phyloP scores from a whole-genome alignment of 2,329 filamentous ascomycete species.

The Cladosporium velox region DNA sequence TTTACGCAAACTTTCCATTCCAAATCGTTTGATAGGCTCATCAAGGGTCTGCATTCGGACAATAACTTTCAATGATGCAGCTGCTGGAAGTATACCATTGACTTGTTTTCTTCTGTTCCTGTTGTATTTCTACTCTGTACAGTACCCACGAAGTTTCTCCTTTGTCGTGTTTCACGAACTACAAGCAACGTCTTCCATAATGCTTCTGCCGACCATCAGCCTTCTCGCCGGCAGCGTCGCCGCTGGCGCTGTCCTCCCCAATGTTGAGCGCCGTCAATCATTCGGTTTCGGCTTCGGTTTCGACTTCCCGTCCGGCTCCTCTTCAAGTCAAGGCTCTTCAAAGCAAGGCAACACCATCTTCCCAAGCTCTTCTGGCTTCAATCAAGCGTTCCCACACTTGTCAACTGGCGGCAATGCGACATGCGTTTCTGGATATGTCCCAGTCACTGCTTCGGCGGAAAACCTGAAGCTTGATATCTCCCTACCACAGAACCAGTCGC shows the following conservation, averaged over 20 bases:
- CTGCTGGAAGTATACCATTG: not conserved
- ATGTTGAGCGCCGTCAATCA: not conserved
- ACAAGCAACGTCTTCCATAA: not conserved
- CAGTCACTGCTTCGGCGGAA: constrained; percentile 29
- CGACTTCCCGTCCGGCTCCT: not conserved
- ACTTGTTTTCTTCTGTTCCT: not conserved
- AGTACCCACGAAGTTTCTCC: not conserved
- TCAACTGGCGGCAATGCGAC: constrained; percentile 33
- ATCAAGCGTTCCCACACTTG: constrained; percentile 21
- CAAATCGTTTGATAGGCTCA: not conserved
- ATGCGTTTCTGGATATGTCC: constrained; percentile 34
- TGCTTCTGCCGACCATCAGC: not conserved
- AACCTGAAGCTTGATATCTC: constrained; percentile 34
- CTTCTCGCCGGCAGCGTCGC: not conserved
- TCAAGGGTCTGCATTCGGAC: not conserved
- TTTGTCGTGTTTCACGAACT: not conserved
- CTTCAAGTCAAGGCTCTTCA: not conserved
- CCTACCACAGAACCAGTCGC: constrained; percentile 33
- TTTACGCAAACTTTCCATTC: not conserved
- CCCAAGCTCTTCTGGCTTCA: constrained; percentile 1
- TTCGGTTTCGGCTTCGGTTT: not conserved
- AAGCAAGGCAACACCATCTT: not conserved
- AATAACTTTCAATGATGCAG: not conserved
- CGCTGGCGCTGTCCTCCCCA: not conserved
- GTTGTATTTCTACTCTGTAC: not conserved